These are phyloP conservation scores for Umbellularia californica DNA, from an alignment of 164 flowering plant species.

Conservation along the genomic window DNA sequence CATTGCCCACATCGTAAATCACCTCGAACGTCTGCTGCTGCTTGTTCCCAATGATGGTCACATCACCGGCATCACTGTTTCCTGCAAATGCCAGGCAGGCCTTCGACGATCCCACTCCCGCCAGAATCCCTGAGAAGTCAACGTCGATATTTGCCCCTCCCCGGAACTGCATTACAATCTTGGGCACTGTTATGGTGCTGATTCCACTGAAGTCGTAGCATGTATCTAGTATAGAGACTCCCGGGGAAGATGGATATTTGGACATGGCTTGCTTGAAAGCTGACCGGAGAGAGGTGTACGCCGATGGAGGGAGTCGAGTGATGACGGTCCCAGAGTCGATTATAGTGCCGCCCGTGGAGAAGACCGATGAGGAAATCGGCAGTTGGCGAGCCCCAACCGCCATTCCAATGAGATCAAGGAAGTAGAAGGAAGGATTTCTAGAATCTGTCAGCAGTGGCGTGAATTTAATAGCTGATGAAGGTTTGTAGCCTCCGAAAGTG, in stretches of 20 bases:
- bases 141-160: conserved; percentile 22
- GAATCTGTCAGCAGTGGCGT: conserved; percentile 19
- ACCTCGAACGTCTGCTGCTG: conserved; percentile 43
- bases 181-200: conserved; percentile 17
- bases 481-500: conserved; percentile 24
- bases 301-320: conserved; percentile 43
- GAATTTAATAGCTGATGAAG: background rate
- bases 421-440: conserved; percentile 26
- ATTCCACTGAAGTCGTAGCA: conserved; percentile 46
- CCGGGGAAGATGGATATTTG: conserved; percentile 30
- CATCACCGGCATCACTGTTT: conserved; percentile 14
- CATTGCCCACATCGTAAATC: conserved; percentile 36
- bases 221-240: conserved; percentile 52
- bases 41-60: conserved; percentile 33
- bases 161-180: conserved; percentile 18
- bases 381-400: conserved; percentile 27
- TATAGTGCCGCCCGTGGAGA: conserved; percentile 24
- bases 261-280: conserved; percentile 42
- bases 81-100: conserved; percentile 43
- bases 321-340: conserved; percentile 68
- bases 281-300: conserved; percentile 34
- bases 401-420: conserved; percentile 24
- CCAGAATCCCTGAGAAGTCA: conserved; percentile 23
- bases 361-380: conserved; percentile 16
- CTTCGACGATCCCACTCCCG: conserved; percentile 1